A percentile compares a stretch with the other conserved stretches of the same genome.
phyloP scores from a whole-genome alignment of 2,329 filamentous ascomycete genomes.

The Laburnicola sp. region DNA sequence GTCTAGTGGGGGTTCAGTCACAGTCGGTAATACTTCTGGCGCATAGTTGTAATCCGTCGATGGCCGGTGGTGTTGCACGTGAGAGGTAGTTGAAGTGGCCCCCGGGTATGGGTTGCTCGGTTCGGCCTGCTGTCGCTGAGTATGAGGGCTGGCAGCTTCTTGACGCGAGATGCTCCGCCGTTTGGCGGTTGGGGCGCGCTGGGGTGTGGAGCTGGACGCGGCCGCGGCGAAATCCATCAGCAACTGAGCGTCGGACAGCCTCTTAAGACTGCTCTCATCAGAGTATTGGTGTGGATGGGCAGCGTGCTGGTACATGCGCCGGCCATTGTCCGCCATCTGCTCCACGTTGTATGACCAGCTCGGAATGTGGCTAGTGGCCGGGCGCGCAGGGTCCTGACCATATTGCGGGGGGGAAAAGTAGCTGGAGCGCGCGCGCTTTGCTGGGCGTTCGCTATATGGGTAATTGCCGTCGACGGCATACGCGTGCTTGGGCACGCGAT shows the following conservation, averaged over 20 bases:
- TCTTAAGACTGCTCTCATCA: conserved; percentile 38
- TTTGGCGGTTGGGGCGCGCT: conserved; percentile 33
- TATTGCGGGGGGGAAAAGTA: conserved; percentile 51
- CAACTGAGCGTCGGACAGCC: conserved; percentile 51
- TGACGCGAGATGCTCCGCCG: conserved; percentile 33
- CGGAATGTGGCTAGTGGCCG: conserved; percentile 53
- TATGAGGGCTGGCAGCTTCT: conserved; percentile 14
- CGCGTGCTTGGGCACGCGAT: conserved; percentile 30
- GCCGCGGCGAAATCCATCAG: conserved; percentile 49
- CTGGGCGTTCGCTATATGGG: conserved; percentile 52
- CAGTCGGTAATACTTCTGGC: conserved; percentile 14
- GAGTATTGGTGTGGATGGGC: conserved; percentile 17
- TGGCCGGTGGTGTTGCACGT: conserved; percentile 11
- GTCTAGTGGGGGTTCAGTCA: conserved; percentile 14
- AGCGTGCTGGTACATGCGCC: conserved; percentile 35
- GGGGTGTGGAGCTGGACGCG: conserved; percentile 33
- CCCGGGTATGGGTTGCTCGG: conserved; percentile 17
- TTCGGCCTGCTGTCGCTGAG: conserved; percentile 12
- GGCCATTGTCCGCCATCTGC: conserved; percentile 41
- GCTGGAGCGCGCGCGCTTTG: conserved; percentile 65
- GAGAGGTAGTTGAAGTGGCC: conserved; percentile 9
- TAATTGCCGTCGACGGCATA: conserved; percentile 12
- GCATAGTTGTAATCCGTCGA: conserved; percentile 22
- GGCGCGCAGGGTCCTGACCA: conserved; percentile 44
- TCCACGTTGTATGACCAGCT: conserved; percentile 46